Evolutionary conservation across 2,329 filamentous ascomycete species (phyloP), one percentile per base, ranked within the genome.

Genomic region (Cladosporium sphaerospermum): DNA sequence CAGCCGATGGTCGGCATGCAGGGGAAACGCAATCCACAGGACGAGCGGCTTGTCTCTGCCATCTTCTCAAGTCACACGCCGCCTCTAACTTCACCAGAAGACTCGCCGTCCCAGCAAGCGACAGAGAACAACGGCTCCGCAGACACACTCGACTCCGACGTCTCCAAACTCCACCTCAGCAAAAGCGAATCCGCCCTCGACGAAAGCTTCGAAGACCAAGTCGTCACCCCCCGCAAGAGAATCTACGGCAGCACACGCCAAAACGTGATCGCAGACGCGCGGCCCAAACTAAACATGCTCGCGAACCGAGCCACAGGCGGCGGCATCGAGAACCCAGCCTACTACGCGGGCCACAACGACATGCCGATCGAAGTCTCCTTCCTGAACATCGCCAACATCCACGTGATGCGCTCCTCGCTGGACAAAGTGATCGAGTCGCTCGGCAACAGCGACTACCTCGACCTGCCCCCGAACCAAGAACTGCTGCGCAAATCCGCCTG

Each of bases 291-390:
- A 61, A 99, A 99, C 68, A 93, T 93, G 16, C 84, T 91, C 61
- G 90, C 90, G 6, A 97, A 96, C 80, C 91, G 96, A 68, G 88
- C 91, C 3, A 84, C 92, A 58, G 93, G 93, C 6, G 84, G 91
- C 68, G 93, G 93, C 2, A 96, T 92, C 0, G 93, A 99, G 71
- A 96, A 96, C 64, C 96, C 97, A 88, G 89, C 96, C 59, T 87
- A 96, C 70, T 99, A 99, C 73, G 89, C 86, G 57, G 92, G 91
- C 64, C 89, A 90, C 13, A 86, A 85, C 55, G 64, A 64, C 28
- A 56, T 61, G n/a, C 52, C 60, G 8, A 59, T 66, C 6, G 64
- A 68, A 51, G 96, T 96, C 70, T 86, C 86, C 31, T 99, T 95
- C 66, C 79, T 99, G 53, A 93, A 89, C 57, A 99, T 99, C 64